Base-by-base conservation (phyloP, 495 filamentous ascomycete species). In the Corynascus novoguineensis region DNA sequence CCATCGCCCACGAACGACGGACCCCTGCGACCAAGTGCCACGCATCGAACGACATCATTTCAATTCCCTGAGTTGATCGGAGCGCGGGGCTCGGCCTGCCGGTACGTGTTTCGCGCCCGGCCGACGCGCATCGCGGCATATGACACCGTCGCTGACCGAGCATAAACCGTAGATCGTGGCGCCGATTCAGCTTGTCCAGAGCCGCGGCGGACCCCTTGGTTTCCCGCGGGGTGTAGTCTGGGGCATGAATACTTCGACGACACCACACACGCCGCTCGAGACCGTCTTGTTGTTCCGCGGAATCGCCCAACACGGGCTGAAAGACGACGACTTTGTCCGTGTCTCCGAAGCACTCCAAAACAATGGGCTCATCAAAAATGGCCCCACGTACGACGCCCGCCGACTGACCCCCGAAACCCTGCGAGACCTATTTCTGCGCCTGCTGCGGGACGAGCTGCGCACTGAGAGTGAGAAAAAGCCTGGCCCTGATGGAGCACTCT, bases 211-310 rank as follows among this genome's bases (percentile, higher is more conserved):
- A 72, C 77, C 75, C 77, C 77, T 81, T 77, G 80, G 75, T 71
- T 54, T 68, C 74, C 70, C 73, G 74, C 78, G 77, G 79, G 79
- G 77, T 67, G 75, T 69, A 73, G 67, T 67, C 64, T 65, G 74
- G 73, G 78, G 77, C 71, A 81, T 81, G 78, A 81, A 74, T 74
- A 69, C 73, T 64, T 61, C 71, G 60, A 29, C 83, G 68, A 78
- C 79, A 38, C 29, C 42, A 21, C 35, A 91, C 72, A 92, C 90
- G 58, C 86, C 86, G 51, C 86, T 96, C 75, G 92, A 97, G 78
- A 84, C 82, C 32, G 80, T 97, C 19, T 81, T 97, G 54, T 82
- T 98, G 59, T 93, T 96, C 73, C 90, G 95, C 71, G 85, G 86
- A 10, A 82, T 98, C 45, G 80, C 81, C 46, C 70, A 79, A 37